These are phyloP conservation scores for Wickerhamiella cacticola DNA, from an alignment of 805 yeast genomes.

Conservation along the genomic window DNA sequence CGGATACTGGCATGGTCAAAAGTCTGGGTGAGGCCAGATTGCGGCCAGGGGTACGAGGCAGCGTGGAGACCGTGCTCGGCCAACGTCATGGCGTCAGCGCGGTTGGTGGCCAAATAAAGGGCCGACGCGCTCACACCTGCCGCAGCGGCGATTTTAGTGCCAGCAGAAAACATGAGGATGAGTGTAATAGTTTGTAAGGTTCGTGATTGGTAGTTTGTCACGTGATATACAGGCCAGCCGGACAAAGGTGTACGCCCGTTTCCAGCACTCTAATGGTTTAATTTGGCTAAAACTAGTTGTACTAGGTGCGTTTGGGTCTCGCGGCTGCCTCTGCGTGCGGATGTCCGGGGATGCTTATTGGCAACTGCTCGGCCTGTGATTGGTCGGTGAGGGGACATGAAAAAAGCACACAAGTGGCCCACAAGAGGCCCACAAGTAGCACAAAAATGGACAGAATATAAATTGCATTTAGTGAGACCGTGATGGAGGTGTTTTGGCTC, in stretches of 20 bases:
- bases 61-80: slow-evolving; percentile 99
- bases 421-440: no score
- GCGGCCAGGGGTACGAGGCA: slow-evolving; percentile 87
- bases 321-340: no score
- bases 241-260: no score
- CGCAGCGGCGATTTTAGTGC: slow-evolving; percentile 24
- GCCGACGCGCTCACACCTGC: slow-evolving; percentile 48
- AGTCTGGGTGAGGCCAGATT: slow-evolving; percentile 51
- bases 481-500: not conserved
- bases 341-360: not conserved
- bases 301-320: no score
- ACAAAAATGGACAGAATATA: no score
- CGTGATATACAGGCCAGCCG: no score
- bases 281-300: no score
- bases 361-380: not conserved
- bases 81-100: slow-evolving; percentile 93
- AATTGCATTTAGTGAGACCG: not conserved
- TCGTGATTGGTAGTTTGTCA: slow-evolving; percentile 11
- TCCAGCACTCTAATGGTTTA: no score
- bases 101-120: slow-evolving; percentile 34
- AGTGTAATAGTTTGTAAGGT: slow-evolving; percentile 12
- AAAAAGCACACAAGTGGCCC: not conserved
- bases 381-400: not conserved
- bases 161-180: slow-evolving; percentile 14
- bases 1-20: slow-evolving; percentile 93